Percentiles rank a stretch among this genome's conserved stretches.
Evolutionary conservation across 305 asterid genomes (phyloP).

Genomic region (Petunia hybrid): DNA sequence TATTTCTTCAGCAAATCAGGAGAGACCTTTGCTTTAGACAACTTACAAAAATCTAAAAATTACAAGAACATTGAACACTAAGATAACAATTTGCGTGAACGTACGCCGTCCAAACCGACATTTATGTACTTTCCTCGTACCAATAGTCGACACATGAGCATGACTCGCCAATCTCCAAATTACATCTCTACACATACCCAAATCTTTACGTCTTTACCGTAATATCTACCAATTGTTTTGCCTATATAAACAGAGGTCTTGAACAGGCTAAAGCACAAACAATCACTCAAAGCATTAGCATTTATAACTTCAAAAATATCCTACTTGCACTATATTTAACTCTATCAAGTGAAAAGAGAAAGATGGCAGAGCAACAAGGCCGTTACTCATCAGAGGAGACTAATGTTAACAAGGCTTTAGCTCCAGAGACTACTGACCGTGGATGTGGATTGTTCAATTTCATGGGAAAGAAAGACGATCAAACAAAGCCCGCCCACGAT

Average conservation of each 20-base stretch:
- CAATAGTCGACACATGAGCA: neutral
- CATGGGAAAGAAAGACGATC: conserved; percentile 58
- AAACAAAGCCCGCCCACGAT: conserved; percentile 42
- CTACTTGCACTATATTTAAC: neutral
- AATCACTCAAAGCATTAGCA: neutral
- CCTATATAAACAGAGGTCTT: neutral
- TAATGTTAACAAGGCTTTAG: conserved; percentile 25
- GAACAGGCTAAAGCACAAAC: neutral
- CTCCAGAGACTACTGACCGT: conserved; percentile 31
- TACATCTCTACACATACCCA: neutral
- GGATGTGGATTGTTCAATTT: conserved; percentile 60
- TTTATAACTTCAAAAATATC: neutral
- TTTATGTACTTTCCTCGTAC: conserved; percentile 10
- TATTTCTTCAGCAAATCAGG: neutral
- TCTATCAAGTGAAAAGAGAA: too few relatives aligned
- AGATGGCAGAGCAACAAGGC: conserved; percentile 44
- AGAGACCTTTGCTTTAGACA: conserved; percentile 37
- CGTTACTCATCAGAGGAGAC: conserved; percentile 27
- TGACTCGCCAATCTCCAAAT: too few relatives aligned
- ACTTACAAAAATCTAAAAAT: conserved; percentile 10
- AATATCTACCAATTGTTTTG: conserved; percentile 6
- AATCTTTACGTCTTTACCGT: neutral
- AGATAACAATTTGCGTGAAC: conserved; percentile 12
- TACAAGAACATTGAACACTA: conserved; percentile 27
- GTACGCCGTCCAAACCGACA: conserved; percentile 39